Percentiles rank a stretch among this genome's conserved stretches.
Evolutionary conservation across 2,329 filamentous ascomycete species (phyloP).

Genomic region (Colletotrichum tanaceti): DNA sequence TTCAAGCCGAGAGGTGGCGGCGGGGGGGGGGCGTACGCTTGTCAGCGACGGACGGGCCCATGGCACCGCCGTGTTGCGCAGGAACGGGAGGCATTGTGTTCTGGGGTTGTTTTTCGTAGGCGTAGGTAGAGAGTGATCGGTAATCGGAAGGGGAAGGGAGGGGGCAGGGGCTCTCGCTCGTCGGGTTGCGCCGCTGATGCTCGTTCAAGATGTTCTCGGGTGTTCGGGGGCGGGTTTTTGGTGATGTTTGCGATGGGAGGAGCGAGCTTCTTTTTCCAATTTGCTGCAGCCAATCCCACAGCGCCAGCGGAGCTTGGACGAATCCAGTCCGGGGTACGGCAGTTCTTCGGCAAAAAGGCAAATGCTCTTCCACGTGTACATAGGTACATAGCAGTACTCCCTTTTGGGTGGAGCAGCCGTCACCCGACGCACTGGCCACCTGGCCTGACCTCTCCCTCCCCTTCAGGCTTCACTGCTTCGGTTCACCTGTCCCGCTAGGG

Average conservation of each 20-base stretch:
- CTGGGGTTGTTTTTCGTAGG: too few species aligned
- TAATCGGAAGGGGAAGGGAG: too few species aligned
- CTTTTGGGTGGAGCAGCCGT: conserved; percentile 7
- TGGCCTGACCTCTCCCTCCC: not conserved
- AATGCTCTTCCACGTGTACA: not conserved
- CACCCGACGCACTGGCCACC: conserved; percentile 35
- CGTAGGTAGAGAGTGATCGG: too few species aligned
- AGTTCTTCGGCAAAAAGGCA: conserved; percentile 33
- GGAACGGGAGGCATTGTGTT: conserved; percentile 56
- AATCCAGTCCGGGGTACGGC: conserved; percentile 37
- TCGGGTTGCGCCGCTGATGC: conserved; percentile 16
- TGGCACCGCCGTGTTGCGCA: conserved; percentile 51
- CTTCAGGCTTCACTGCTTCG: too few species aligned
- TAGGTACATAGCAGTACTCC: too few species aligned
- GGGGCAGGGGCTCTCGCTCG: not conserved
- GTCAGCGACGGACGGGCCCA: conserved; percentile 65
- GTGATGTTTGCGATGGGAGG: conserved; percentile 25
- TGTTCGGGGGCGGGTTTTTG: not conserved
- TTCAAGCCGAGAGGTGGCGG: conserved; percentile 8
- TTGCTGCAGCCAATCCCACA: conserved; percentile 24
- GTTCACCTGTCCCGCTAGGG: too few species aligned
- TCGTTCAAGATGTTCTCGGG: conserved; percentile 5
- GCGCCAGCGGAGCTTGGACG: conserved; percentile 31
- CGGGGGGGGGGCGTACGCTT: conserved; percentile 61
- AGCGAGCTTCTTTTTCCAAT: conserved; percentile 32